These are phyloP conservation scores for Podaxis pistillaris DNA, from an alignment of 768 basidiomycete genomes.

Conservation along the genomic window DNA sequence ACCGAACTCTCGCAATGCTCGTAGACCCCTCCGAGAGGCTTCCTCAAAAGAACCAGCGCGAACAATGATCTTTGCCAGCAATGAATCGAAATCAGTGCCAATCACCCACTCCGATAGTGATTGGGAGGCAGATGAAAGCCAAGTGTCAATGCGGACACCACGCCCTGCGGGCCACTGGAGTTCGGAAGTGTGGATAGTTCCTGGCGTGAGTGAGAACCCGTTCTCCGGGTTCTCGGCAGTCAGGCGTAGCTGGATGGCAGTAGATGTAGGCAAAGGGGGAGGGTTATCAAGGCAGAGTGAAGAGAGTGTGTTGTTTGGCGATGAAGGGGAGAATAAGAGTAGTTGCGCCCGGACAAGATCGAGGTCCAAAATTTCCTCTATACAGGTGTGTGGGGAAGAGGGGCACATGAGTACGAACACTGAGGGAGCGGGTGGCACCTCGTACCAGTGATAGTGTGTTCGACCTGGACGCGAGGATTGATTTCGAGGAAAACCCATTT, in stretches of 20 bases:
- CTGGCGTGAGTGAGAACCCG: slow-evolving; percentile 82
- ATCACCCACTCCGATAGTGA: slow-evolving; percentile 22
- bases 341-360: slow-evolving; percentile 90
- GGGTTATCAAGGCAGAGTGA: slow-evolving; percentile 71
- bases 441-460: slow-evolving; percentile 86
- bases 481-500: slow-evolving; percentile 91
- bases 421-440: slow-evolving; percentile 1
- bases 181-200: slow-evolving; percentile 77
- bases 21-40: slow-evolving; percentile 76
- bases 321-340: slow-evolving; percentile 63
- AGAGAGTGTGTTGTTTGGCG: slow-evolving; percentile 56
- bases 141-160: slow-evolving; percentile 82
- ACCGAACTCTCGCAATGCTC: slow-evolving; percentile 75
- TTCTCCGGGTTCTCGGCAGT: slow-evolving; percentile 83
- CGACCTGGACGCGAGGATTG: slow-evolving; percentile 90
- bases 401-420: not conserved
- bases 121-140: slow-evolving; percentile 69
- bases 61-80: slow-evolving; percentile 84
- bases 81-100: slow-evolving; percentile 83
- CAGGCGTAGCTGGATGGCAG: slow-evolving; percentile 84
- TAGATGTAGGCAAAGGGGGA: slow-evolving; percentile 66
- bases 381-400: not conserved
- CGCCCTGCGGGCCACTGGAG: slow-evolving; percentile 73
- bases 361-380: slow-evolving; percentile 87
- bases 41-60: slow-evolving; percentile 82